A percentile compares a stretch with the other conserved stretches of the same genome.
These are phyloP conservation scores for Skeletonema menzelii DNA, from an alignment of 108 stramenopile species.

Conservation along the genomic window DNA sequence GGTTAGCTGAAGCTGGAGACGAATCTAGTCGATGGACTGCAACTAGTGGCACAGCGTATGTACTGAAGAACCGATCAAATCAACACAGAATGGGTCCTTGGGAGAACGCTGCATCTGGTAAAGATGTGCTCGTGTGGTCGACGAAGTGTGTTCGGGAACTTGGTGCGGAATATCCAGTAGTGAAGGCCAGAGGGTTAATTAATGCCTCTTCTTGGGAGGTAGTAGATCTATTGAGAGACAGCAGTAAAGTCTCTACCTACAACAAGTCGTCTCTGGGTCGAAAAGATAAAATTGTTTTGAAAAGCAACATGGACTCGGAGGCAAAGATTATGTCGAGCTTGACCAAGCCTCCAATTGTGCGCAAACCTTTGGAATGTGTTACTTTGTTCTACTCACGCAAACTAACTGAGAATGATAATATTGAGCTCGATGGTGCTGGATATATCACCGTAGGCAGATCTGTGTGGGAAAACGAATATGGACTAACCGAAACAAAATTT, in stretches of 20 bases:
- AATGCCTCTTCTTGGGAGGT: constrained; percentile 44
- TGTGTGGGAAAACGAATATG: constrained; percentile 52
- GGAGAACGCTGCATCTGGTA: constrained; percentile 31
- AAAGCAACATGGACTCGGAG: constrained; percentile 43
- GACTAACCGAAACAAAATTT: constrained; percentile 21
- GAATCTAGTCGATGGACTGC: constrained; percentile 60
- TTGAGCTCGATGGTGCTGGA: constrained; percentile 26
- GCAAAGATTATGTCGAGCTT: constrained; percentile 55
- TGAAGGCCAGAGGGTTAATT: constrained; percentile 61
- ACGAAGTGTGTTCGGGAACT: constrained; percentile 41
- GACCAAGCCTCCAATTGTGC: constrained; percentile 51
- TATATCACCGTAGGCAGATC: constrained; percentile 62
- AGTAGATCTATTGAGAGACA: constrained; percentile 59
- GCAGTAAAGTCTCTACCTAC: constrained; percentile 50
- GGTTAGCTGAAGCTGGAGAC: constrained; percentile 46
- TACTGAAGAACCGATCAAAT: constrained; percentile 34
- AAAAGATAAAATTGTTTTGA: constrained; percentile 50
- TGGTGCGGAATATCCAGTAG: constrained; percentile 57
- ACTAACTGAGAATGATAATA: constrained; percentile 26
- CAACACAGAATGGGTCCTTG: constrained; percentile 25
- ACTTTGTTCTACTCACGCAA: constrained; percentile 51
- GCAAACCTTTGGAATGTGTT: constrained; percentile 56
- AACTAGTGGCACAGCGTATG: constrained; percentile 40
- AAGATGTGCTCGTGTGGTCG: constrained; percentile 41
- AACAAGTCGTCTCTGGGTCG: constrained; percentile 69